Percentiles rank a stretch among this genome's conserved stretches.
phyloP scores from a whole-genome alignment of 768 basidiomycete species.

The Collybia mongolica region DNA sequence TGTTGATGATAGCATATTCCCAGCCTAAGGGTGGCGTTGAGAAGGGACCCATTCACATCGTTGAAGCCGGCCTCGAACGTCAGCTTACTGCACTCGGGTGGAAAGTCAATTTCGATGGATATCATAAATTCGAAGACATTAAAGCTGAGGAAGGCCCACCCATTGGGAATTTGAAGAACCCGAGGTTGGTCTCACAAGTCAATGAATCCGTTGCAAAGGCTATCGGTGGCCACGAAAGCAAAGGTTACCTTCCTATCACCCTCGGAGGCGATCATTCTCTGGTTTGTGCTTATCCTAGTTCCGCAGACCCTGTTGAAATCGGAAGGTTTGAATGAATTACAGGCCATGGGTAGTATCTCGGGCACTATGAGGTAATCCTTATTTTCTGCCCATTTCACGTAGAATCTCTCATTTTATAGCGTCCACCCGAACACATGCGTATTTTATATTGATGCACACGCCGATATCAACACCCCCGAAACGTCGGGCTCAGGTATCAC shows the following conservation, averaged over 20 bases:
- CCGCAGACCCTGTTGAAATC: not conserved
- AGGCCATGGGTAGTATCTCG: slow-evolving; percentile 89
- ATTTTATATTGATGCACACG: slow-evolving; percentile 96
- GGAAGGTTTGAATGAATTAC: not conserved
- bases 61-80: slow-evolving; percentile 78
- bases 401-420: slow-evolving; percentile 30
- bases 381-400: not conserved
- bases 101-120: slow-evolving; percentile 86
- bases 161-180: slow-evolving; percentile 88
- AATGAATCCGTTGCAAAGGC: slow-evolving; percentile 73
- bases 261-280: slow-evolving; percentile 96
- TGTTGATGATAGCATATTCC: not conserved
- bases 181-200: slow-evolving; percentile 81
- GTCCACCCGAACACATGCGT: slow-evolving; percentile 79
- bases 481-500: slow-evolving; percentile 70
- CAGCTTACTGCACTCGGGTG: slow-evolving; percentile 85
- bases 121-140: slow-evolving; percentile 84
- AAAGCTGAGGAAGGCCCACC: slow-evolving; percentile 65
- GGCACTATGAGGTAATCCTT: slow-evolving; percentile 71
- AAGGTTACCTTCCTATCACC: slow-evolving; percentile 83
- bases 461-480: slow-evolving; percentile 91
- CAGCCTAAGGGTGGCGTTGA: slow-evolving; percentile 82
- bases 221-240: slow-evolving; percentile 72
- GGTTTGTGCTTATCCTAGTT: slow-evolving; percentile 39
- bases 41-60: slow-evolving; percentile 83